Evolutionary conservation across 1,139 yeast species (phyloP), one percentile per base, ranked within the genome.

Genomic region (Sugiyamaella japonica): DNA sequence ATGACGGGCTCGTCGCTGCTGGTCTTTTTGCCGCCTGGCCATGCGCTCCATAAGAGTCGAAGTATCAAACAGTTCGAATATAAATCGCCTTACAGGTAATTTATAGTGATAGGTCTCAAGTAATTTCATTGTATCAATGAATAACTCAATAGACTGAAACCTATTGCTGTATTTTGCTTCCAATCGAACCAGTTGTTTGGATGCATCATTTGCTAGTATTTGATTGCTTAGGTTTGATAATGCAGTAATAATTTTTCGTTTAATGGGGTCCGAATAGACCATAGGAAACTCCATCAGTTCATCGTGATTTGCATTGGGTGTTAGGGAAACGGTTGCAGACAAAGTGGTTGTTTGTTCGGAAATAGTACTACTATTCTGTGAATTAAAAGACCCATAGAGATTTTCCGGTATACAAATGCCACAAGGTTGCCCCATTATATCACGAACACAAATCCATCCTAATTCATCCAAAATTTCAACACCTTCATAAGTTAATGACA

Each of bases 401-500:
- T 32, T 38, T 17, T 38, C 56, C 2, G 74, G 73, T 9, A 71
- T 46, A 44, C 70, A 60, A 15, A 66, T 62, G 1, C 88, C 83
- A 23, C 77, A 65, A 1, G 90, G 84, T 7, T 73, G 70, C 13
- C 80, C 78, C 63, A 78, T 77, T 3, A 76, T 73, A 57, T 83
- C 81, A 40, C 80, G 68, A 23, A 82, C 82, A 16, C 86, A 80
- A 28, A 75, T 74, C 97, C 97, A 91, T 1, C 84, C 83, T 53
- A 79, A 73, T 63, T 89, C 96, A 65, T 89, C 96, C 52, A 91
- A 72, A n/a, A 90, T 82, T 63, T 90, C 97, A 34, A 84, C 77
- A 0, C 98, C 98, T 63, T 89, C 91, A 36, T 75, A 75, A 0
- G 96, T 89, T 16, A 78, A 76, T 0, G 95, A 77, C 15, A 90